Evolutionary conservation across 2,329 filamentous ascomycete species (phyloP).

Genomic region (Magnaporthiopsis rhizophila): DNA sequence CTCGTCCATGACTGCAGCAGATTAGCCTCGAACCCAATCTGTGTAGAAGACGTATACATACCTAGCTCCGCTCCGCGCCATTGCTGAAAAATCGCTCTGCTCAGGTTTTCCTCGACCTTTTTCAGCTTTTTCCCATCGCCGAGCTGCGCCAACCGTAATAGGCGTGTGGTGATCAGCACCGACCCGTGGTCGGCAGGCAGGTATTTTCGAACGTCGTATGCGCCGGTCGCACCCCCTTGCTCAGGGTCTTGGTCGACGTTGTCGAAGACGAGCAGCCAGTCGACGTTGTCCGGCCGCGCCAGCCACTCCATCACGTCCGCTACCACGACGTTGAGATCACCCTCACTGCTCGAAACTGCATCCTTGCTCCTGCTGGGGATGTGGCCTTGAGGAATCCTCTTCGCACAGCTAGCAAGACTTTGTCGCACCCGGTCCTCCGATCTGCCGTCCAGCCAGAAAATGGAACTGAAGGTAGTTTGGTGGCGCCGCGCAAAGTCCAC

Average conservation of each 20-base stretch:
- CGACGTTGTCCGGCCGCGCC: constrained; percentile 16
- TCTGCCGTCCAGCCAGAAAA: constrained; percentile 25
- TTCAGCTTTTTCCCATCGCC: constrained; percentile 16
- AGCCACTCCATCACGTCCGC: constrained; percentile 21
- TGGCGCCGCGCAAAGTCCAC: constrained; percentile 16
- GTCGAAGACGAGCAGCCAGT: constrained; percentile 27
- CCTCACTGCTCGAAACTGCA: constrained; percentile 10
- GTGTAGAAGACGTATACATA: constrained; percentile 11
- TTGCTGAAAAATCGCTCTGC: constrained; percentile 19
- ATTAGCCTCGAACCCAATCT: constrained; percentile 9
- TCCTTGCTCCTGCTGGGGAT: constrained; percentile 12
- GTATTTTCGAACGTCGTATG: constrained; percentile 18
- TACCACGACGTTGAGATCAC: constrained; percentile 14
- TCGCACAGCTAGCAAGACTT: constrained; percentile 18
- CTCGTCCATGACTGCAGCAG: constrained; percentile 12
- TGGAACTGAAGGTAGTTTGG: constrained; percentile 17
- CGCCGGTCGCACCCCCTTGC: constrained; percentile 12
- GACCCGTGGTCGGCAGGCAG: constrained; percentile 18
- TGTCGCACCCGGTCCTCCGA: constrained; percentile 21
- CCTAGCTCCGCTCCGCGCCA: constrained; percentile 16
- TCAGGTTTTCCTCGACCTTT: constrained; percentile 16
- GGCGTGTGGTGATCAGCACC: constrained; percentile 21
- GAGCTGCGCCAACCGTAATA: constrained; percentile 15
- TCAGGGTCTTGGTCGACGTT: constrained; percentile 23
- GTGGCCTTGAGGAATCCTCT: constrained; percentile 16